Conservation (phyloP, 139 green algal genomes). For the Chlorella ohadii region DNA sequence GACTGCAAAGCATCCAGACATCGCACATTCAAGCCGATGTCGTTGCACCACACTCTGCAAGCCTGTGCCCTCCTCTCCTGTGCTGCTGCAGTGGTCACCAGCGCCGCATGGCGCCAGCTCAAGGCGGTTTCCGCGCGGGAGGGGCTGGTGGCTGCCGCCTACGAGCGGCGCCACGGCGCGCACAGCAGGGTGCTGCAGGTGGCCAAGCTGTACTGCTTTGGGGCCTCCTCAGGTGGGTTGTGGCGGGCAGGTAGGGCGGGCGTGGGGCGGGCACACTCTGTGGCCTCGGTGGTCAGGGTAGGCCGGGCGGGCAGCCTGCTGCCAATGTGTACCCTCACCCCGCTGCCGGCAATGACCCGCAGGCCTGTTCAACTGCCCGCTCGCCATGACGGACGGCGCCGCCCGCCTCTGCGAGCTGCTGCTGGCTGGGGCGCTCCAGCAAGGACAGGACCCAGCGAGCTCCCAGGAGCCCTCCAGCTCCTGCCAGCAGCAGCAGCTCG, state of each 20-base stretch:
- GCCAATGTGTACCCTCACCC: too few relatives aligned
- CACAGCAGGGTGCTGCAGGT: conserved; percentile 25
- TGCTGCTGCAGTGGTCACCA: neutral
- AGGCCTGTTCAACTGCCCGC: conserved; percentile 41
- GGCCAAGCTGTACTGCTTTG: conserved; percentile 37
- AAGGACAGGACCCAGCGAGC: neutral
- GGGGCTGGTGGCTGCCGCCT: conserved; percentile 31
- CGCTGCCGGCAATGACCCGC: too few relatives aligned
- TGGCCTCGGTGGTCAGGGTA: too few relatives aligned
- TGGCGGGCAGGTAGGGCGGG: too few relatives aligned
- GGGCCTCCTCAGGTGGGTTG: neutral
- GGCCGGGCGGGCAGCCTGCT: too few relatives aligned
- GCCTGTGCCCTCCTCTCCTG: neutral
- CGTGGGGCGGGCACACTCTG: too few relatives aligned
- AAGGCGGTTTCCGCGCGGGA: conserved; percentile 24
- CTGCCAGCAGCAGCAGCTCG: neutral
- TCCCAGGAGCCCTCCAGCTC: neutral
- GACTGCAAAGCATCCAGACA: too few relatives aligned
- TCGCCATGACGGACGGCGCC: conserved; percentile 40
- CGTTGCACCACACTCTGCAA: too few relatives aligned
- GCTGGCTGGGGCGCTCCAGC: too few relatives aligned
- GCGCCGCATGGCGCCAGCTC: neutral
- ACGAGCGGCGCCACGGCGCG: conserved; percentile 26
- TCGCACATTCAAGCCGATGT: too few relatives aligned
- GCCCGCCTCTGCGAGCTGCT: conserved; percentile 25